Percentiles rank a stretch among this genome's conserved stretches.
Conservation (phyloP, 73 alveolate genomes). For the Blepharisma stoltei region DNA sequence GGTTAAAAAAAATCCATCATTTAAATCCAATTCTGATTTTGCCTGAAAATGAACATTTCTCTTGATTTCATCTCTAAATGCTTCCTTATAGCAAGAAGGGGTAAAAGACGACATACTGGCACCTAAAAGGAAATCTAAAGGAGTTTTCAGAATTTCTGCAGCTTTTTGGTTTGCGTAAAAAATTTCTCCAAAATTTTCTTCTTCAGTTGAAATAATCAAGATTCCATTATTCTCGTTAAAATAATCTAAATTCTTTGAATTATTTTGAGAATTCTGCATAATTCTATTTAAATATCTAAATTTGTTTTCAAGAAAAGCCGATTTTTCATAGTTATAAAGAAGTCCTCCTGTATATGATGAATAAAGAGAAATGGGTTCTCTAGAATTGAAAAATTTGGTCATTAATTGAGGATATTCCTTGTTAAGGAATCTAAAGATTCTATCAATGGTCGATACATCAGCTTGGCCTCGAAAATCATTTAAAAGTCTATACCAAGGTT, state of each 20-base stretch:
- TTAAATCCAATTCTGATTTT: background rate
- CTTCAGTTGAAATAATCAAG: background rate
- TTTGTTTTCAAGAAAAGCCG: background rate
- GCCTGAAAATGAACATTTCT: background rate
- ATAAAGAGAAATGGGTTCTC: background rate
- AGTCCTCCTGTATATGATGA: background rate
- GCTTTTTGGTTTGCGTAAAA: background rate
- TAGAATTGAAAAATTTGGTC: background rate
- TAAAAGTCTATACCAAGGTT: too few species aligned
- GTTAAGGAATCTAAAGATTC: too few species aligned
- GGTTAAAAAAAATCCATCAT: background rate
- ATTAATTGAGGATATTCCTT: background rate
- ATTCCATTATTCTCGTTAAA: slow-evolving; percentile 1
- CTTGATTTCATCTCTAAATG: background rate
- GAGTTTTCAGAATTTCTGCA: background rate
- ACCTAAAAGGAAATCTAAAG: background rate
- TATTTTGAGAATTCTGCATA: too few species aligned
- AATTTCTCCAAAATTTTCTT: background rate
- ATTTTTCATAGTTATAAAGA: background rate
- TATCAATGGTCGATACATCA: too few species aligned
- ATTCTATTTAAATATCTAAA: background rate
- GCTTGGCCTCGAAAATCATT: too few species aligned
- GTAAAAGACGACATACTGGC: background rate
- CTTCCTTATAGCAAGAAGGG: background rate
- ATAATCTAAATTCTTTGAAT: background rate